phyloP scores from a whole-genome alignment of 768 basidiomycete genomes.

The Tubosaeta brunneosetosa region DNA sequence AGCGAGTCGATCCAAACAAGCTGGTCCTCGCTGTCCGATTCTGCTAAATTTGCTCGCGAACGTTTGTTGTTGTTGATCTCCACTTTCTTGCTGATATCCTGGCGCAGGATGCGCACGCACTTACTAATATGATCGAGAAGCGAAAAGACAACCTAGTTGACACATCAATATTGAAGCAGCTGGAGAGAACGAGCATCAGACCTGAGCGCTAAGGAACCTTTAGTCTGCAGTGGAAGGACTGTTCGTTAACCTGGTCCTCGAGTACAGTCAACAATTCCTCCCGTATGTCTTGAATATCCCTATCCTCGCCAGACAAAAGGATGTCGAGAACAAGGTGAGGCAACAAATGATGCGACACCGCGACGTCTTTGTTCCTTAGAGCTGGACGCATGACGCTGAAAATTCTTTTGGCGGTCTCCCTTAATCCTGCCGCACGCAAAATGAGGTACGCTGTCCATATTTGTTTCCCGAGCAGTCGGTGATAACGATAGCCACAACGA shows the following conservation, averaged over 20 bases:
- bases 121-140: constrained; percentile 92
- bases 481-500: constrained; percentile 70
- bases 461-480: constrained; percentile 49
- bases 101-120: constrained; percentile 76
- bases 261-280: constrained; percentile 77
- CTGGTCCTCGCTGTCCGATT: constrained; percentile 48
- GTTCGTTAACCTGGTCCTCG: constrained; percentile 72
- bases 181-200: constrained; percentile 27
- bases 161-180: neutral
- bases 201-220: constrained; percentile 90
- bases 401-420: constrained; percentile 53
- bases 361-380: constrained; percentile 83
- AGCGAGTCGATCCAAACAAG: constrained; percentile 74
- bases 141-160: constrained; percentile 83
- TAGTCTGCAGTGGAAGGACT: constrained; percentile 68
- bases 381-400: constrained; percentile 78
- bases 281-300: constrained; percentile 60
- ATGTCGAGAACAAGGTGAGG: constrained; percentile 89
- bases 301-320: constrained; percentile 67
- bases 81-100: constrained; percentile 51
- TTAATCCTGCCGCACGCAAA: constrained; percentile 53
- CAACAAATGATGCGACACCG: constrained; percentile 87
- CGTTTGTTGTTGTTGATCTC: constrained; percentile 43
- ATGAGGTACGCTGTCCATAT: constrained; percentile 83
- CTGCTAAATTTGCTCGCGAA: constrained; percentile 35